These are phyloP conservation scores for Grigorovia humatica DNA, from an alignment of 805 yeast species.

Conservation along the genomic window DNA sequence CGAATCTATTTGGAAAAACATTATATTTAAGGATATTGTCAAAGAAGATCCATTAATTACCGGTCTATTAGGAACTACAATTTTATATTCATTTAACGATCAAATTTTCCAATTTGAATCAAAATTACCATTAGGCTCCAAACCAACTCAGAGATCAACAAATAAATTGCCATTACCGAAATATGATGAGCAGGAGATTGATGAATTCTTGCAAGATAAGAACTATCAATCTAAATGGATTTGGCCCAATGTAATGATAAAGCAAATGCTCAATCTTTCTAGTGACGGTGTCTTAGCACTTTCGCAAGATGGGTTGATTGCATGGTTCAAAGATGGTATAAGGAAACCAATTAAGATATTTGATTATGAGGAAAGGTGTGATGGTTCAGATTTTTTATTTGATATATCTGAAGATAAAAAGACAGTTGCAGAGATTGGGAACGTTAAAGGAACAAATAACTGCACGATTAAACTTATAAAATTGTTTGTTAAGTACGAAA, in stretches of 20 bases:
- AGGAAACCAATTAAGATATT: slow-evolving; percentile 18
- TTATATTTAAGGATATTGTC: slow-evolving; percentile 18
- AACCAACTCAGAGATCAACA: neutral
- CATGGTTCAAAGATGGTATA: slow-evolving; percentile 23
- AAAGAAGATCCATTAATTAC: slow-evolving; percentile 17
- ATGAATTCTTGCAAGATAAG: slow-evolving; percentile 6
- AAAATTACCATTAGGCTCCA: slow-evolving; percentile 22
- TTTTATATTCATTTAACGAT: slow-evolving; percentile 20
- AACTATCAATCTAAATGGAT: slow-evolving; percentile 19
- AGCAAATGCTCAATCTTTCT: slow-evolving; percentile 13
- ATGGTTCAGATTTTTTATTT: slow-evolving; percentile 10
- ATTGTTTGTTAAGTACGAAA: slow-evolving; percentile 13
- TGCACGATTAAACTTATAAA: slow-evolving; percentile 17
- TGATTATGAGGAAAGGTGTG: slow-evolving; percentile 7
- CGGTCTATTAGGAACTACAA: slow-evolving; percentile 19
- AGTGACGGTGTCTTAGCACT: slow-evolving; percentile 21
- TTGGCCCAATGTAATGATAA: slow-evolving; percentile 20
- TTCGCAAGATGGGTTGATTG: slow-evolving; percentile 22
- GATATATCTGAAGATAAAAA: slow-evolving; percentile 15
- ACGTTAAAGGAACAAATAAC: neutral
- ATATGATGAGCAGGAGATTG: slow-evolving; percentile 1
- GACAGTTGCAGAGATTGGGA: slow-evolving; percentile 12
- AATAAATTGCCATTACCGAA: slow-evolving; percentile 1
- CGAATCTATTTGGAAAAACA: slow-evolving; percentile 11
- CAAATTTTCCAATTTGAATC: slow-evolving; percentile 22